Percentiles rank a stretch among this genome's conserved stretches.
phyloP scores from a whole-genome alignment of 1,284 basidiomycete species.

The Inonotus hispidus region DNA sequence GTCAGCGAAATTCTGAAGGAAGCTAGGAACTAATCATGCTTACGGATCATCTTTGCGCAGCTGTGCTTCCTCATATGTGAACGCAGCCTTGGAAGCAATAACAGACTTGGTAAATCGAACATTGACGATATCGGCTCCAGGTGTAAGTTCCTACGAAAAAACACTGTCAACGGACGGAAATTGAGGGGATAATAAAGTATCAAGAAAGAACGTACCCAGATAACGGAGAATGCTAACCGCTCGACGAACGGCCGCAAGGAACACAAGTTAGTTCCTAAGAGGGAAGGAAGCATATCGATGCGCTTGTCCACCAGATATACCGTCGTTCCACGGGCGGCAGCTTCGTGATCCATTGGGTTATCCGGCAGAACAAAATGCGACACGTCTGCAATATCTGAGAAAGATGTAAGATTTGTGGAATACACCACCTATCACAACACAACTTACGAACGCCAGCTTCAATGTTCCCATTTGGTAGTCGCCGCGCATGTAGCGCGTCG shows the following conservation, averaged over 20 bases:
- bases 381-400: conserved; percentile 93
- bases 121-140: conserved; percentile 84
- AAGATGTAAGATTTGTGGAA: neutral
- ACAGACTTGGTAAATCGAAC: conserved; percentile 95
- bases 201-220: conserved; percentile 72
- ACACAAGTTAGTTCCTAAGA: conserved; percentile 96
- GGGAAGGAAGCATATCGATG: conserved; percentile 95
- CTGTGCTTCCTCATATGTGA: conserved; percentile 97
- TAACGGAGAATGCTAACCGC: conserved; percentile 90
- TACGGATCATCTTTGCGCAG: conserved; percentile 88
- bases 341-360: conserved; percentile 96
- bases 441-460: conserved; percentile 96
- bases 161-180: neutral
- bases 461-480: conserved; percentile 89
- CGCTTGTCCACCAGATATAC: conserved; percentile 99
- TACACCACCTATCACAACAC: neutral
- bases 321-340: conserved; percentile 92
- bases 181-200: neutral
- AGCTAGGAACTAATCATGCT: conserved; percentile 27
- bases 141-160: conserved; percentile 67
- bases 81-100: conserved; percentile 94
- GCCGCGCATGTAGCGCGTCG: conserved; percentile 93
- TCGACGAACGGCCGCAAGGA: conserved; percentile 93
- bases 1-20: conserved; percentile 3
- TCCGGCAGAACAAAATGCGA: conserved; percentile 94